These are phyloP conservation scores for Echinochloa phyllopogon DNA, from an alignment of 176 grass and related monocot species.

Conservation along the genomic window DNA sequence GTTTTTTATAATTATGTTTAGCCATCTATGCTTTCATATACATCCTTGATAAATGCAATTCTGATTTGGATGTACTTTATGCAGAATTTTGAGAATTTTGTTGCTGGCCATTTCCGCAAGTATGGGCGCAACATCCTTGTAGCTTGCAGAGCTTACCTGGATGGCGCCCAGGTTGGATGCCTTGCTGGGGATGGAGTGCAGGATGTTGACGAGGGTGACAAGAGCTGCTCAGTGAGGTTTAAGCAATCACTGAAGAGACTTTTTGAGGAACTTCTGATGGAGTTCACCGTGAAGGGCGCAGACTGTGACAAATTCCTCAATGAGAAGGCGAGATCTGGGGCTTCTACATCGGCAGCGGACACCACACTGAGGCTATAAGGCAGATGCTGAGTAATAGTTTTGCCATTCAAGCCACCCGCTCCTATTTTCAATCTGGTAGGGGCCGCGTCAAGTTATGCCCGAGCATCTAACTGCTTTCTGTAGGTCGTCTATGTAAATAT, in stretches of 20 bases:
- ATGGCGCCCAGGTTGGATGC: slow-evolving; percentile 86
- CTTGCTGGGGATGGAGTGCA: slow-evolving; percentile 68
- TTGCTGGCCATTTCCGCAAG: slow-evolving; percentile 72
- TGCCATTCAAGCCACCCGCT: slow-evolving; percentile 7
- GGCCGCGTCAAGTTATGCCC: background rate
- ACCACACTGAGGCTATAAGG: slow-evolving; percentile 52
- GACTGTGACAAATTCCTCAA: slow-evolving; percentile 62
- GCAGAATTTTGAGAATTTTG: slow-evolving; percentile 86
- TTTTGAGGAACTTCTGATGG: slow-evolving; percentile 66
- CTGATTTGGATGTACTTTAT: slow-evolving; percentile 9
- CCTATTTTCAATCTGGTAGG: slow-evolving; percentile 3
- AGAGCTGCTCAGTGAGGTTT: slow-evolving; percentile 73
- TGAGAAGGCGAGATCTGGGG: slow-evolving; percentile 21
- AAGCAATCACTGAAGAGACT: slow-evolving; percentile 63
- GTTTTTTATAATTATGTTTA: background rate
- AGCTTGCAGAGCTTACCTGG: slow-evolving; percentile 79
- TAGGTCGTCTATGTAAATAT: slow-evolving; percentile 55
- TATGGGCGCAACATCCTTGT: slow-evolving; percentile 65
- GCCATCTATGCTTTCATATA: slow-evolving; percentile 7
- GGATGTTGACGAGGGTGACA: slow-evolving; percentile 80
- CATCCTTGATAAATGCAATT: background rate
- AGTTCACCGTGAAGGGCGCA: slow-evolving; percentile 63
- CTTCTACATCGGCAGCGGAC: slow-evolving; percentile 35
- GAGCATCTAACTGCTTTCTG: slow-evolving; percentile 35
- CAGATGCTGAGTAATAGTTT: slow-evolving; percentile 25